These are phyloP conservation scores for Pseudofabraea citricarpa DNA, from an alignment of 2,329 filamentous ascomycete genomes.

Conservation along the genomic window DNA sequence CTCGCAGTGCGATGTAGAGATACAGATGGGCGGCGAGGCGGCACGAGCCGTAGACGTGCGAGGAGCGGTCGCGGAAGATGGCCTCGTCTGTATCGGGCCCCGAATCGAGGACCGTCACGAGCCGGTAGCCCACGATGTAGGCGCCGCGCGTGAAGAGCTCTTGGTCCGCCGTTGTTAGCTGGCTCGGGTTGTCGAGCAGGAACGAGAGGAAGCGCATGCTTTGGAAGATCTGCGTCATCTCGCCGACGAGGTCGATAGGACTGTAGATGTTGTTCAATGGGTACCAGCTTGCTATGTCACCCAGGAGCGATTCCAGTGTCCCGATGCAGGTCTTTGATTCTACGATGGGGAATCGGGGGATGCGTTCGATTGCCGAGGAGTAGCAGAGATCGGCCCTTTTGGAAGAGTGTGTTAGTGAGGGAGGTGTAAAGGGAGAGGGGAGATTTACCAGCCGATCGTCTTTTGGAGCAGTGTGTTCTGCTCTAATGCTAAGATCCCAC, in stretches of 20 bases:
- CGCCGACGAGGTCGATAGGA: neutral
- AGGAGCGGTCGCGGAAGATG: neutral
- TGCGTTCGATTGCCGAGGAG: neutral
- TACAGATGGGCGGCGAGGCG: neutral
- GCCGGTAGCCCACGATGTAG: neutral
- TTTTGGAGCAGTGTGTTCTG: neutral
- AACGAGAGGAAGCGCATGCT: neutral
- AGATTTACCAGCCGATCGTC: neutral
- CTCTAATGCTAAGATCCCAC: neutral
- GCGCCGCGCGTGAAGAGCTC: neutral
- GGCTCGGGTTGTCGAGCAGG: neutral
- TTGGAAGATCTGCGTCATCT: neutral
- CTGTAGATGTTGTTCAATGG: neutral
- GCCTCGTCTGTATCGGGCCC: neutral
- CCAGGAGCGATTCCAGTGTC: neutral
- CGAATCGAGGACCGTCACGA: neutral
- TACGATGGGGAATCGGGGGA: neutral
- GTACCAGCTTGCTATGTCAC: neutral
- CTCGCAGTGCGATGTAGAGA: slow-evolving; percentile 1
- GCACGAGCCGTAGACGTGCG: neutral
- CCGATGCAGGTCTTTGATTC: neutral
- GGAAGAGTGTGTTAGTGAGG: neutral
- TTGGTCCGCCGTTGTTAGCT: neutral
- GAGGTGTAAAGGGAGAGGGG: neutral
- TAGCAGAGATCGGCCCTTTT: slow-evolving; percentile 1